Percentiles rank a stretch among this genome's conserved stretches.
Conservation (phyloP, 2,329 filamentous ascomycete genomes). For the Diaporthe citrichinensis region DNA sequence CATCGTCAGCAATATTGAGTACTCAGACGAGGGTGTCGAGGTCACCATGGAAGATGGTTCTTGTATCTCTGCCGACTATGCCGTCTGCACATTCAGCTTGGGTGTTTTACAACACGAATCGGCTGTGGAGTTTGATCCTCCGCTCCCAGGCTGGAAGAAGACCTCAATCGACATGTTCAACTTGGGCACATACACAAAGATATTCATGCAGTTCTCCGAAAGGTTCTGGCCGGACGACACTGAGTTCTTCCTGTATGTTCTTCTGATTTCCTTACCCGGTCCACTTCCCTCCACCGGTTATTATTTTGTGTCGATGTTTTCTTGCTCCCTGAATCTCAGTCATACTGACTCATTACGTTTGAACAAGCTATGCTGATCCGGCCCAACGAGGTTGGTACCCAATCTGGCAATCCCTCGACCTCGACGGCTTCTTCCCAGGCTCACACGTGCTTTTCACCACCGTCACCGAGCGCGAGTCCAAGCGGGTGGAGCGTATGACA, state of each 20-base stretch:
- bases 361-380: slow-evolving; percentile 7
- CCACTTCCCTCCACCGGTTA: neutral
- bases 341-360: neutral
- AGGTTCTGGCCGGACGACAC: slow-evolving; percentile 7
- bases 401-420: slow-evolving; percentile 16
- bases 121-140: neutral
- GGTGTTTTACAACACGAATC: slow-evolving; percentile 9
- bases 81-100: slow-evolving; percentile 14
- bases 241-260: slow-evolving; percentile 8
- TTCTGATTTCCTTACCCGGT: neutral
- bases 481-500: slow-evolving; percentile 15
- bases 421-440: slow-evolving; percentile 9
- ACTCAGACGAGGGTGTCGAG: neutral
- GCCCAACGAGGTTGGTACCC: slow-evolving; percentile 16
- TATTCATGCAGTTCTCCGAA: slow-evolving; percentile 13
- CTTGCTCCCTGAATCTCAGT: too few relatives aligned
- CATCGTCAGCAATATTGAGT: neutral
- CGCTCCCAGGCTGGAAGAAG: slow-evolving; percentile 7
- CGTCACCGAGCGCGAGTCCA: neutral
- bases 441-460: slow-evolving; percentile 8
- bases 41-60: neutral
- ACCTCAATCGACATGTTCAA: neutral
- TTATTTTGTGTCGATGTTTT: too few relatives aligned
- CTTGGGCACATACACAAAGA: neutral
- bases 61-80: slow-evolving; percentile 4